Base-by-base conservation (phyloP, 2,329 filamentous ascomycete species). In the Phyllosticta ampelicida region DNA sequence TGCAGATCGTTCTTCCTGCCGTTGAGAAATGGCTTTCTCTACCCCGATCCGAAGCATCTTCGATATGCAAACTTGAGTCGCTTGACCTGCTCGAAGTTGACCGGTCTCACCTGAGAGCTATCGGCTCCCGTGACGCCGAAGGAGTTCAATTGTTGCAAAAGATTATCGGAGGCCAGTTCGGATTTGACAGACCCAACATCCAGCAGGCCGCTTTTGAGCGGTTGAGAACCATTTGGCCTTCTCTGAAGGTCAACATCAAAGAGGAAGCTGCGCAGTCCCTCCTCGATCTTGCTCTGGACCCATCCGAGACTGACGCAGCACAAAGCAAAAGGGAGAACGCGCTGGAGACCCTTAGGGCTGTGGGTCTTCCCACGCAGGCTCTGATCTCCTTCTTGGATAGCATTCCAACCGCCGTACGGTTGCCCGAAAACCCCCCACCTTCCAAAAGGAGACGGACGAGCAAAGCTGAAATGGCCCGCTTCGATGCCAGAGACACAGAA, bases 391-490 rank as follows among this genome's bases (percentile, higher is more conserved):
- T 95, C 71, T 74, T 96, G 8, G 81, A 87, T 62, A 84, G 83
- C 21, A 80, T 96, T 48, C 86, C 89, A 59, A 85, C 83, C 13
- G 82, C 86, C n/a, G 80, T 85, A 2, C 84, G 87, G 65, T 80
- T 91, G 71, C 84, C 86, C 49, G 85, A 84, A 52, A 84, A 86
- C 58, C 82, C 85, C 11, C 86, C 87, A 9, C 81, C 87, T 1
- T 85, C 85, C 62, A 96, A 95, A 76, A 80, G 89, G 62, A 84
- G 90, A 66, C 82, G 90, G 58, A 89, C 84, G 0, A 95, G 88
- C 71, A 83, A 86, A 57, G 85, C 82, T 16, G 86, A 88, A 63
- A 80, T 82, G 63, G 80, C 83, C 56, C 81, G 80, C 52, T 76
- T 83, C 56, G 79, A 81, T 36, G 76, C 80, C 13, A 82, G 85